phyloP scores from a whole-genome alignment of 139 green algal species.

The Tetraselmis striata region DNA sequence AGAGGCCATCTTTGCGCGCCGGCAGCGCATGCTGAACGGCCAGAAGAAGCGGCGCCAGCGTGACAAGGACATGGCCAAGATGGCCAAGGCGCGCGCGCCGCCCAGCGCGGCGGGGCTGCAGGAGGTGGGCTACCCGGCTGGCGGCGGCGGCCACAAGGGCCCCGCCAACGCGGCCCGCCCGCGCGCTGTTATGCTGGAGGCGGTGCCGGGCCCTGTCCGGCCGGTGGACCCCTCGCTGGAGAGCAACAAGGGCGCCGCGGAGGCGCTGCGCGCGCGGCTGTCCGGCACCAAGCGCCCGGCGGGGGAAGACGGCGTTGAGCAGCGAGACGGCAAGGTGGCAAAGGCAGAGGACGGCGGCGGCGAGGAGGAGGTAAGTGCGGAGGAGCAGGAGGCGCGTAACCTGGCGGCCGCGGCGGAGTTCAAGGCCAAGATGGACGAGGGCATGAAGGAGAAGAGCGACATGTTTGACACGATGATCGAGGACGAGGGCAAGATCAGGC shows the following conservation, averaged over 20 bases:
- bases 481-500: slow-evolving; percentile 66
- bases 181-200: not conserved
- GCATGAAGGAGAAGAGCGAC: slow-evolving; percentile 68
- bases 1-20: slow-evolving; percentile 92
- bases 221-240: not conserved
- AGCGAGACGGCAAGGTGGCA: not conserved
- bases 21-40: slow-evolving; percentile 64
- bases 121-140: not conserved
- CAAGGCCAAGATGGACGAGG: slow-evolving; percentile 51
- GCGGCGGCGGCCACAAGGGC: not conserved
- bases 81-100: not conserved
- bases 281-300: not conserved
- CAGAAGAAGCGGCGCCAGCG: slow-evolving; percentile 30
- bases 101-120: not conserved
- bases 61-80: slow-evolving; percentile 19
- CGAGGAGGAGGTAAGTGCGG: slow-evolving; percentile 4
- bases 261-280: slow-evolving; percentile 14
- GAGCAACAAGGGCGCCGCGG: slow-evolving; percentile 32
- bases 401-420: slow-evolving; percentile 35
- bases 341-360: slow-evolving; percentile 1
- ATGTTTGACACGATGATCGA: slow-evolving; percentile 77
- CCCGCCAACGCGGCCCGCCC: not conserved
- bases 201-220: not conserved
- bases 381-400: slow-evolving; percentile 16
- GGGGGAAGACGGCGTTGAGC: slow-evolving; percentile 1